Evolutionary conservation across 2,329 filamentous ascomycete genomes (phyloP), one percentile per base, ranked within the genome.

Genomic region (Acrodontium crateriforme): DNA sequence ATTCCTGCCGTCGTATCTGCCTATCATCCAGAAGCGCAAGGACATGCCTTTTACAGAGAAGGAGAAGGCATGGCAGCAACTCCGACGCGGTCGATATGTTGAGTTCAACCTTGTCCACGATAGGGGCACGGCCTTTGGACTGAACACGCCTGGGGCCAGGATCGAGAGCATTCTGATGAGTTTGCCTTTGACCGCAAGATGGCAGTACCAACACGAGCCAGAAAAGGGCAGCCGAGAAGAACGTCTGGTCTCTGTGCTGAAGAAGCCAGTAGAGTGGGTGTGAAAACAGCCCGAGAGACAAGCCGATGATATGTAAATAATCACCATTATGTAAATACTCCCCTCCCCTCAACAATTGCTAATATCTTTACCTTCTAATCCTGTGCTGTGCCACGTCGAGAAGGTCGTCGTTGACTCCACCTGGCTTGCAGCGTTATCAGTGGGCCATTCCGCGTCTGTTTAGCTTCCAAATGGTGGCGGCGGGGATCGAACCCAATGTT

Each of bases 71-170:
- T 98, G 89, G 89, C 89, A 98, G 61, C 89, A 95, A 62, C 66
- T 98, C 37, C 71, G 89, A 27, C 66, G 89, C 40, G 89, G 89
- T n/a, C 69, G 84, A 46, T 98, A 98, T 53, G 89, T 98, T 38
- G 89, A 98, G 59, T 98, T 98, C 58, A 98, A 98, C 58, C 68
- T 98, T 19, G 83, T 98, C 31, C 85, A 98, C 58, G 89, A 98
- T 59, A 73, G 89, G 15, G 89, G 89, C 3, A 98, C 89, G 2
- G 76, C 80, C 6, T 98, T 98, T 55, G 89, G 89, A 2, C 62
- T 98, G 38, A 89, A 89, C 49, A 93, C 87, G 0, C 89, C 89
- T 0, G 83, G 83, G 22, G 79, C 85, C 5, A 70, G 89, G 36
- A 75, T 98, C 3, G 89, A 98, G 65, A 94, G 85, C 54, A 98